A percentile compares a stretch with the other conserved stretches of the same genome.
Conservation (phyloP, 2,329 filamentous ascomycete genomes). For the Aspergillus ibericus region DNA sequence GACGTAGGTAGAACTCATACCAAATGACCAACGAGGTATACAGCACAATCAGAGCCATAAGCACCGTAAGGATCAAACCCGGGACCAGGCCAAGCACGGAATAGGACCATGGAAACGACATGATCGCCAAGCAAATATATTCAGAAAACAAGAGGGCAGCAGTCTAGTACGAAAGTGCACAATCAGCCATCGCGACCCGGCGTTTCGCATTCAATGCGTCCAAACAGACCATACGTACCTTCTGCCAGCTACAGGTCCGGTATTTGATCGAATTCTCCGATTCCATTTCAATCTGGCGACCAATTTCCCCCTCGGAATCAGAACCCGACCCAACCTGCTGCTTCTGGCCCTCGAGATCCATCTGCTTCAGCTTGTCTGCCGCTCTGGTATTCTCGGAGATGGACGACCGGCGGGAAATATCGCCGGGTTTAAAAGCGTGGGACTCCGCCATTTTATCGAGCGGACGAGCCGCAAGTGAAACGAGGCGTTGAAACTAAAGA, state of each 20-base stretch:
- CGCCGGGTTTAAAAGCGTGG: conserved; percentile 22
- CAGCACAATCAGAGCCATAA: conserved; percentile 74
- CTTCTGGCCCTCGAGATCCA: conserved; percentile 30
- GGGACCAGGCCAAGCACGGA: conserved; percentile 83
- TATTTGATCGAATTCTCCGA: conserved; percentile 81
- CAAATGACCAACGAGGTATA: conserved; percentile 74
- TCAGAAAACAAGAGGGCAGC: conserved; percentile 88
- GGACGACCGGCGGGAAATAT: conserved; percentile 18
- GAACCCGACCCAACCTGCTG: conserved; percentile 27
- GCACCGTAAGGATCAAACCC: conserved; percentile 76
- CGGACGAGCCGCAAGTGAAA: conserved; percentile 37
- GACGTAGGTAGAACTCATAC: conserved; percentile 39
- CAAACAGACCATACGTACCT: conserved; percentile 51
- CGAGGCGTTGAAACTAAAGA: conserved; percentile 30
- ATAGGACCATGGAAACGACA: conserved; percentile 96
- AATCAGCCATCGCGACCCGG: not conserved
- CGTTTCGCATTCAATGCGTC: not conserved
- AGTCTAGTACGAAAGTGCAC: conserved; percentile 55
- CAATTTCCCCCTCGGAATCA: conserved; percentile 49
- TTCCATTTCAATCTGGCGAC: conserved; percentile 74
- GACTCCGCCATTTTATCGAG: conserved; percentile 42
- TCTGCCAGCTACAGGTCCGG: conserved; percentile 89
- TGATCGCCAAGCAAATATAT: conserved; percentile 90
- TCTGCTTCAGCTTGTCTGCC: conserved; percentile 28
- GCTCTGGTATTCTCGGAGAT: conserved; percentile 24